Conservation (phyloP, 2,329 filamentous ascomycete species). For the Fusarium redolens region DNA sequence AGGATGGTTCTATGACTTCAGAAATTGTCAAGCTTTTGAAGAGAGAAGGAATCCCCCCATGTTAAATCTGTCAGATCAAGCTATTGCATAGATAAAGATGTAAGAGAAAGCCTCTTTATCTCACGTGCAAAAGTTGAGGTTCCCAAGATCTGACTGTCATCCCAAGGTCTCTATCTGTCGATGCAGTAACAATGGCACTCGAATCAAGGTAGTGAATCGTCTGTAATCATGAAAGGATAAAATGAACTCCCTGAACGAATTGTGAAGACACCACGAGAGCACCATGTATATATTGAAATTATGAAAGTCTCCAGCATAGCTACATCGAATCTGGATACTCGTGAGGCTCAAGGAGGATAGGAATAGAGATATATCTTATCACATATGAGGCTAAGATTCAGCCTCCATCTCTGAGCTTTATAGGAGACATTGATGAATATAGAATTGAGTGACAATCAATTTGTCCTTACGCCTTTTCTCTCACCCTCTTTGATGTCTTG, state of each 20-base stretch:
- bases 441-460: neutral
- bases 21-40: conserved; percentile 59
- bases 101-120: neutral
- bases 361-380: neutral
- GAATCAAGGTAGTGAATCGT: conserved; percentile 68
- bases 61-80: conserved; percentile 54
- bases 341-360: neutral
- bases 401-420: neutral
- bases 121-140: conserved; percentile 69
- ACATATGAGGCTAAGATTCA: neutral
- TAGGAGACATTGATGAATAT: neutral
- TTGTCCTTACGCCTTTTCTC: neutral
- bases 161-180: conserved; percentile 67
- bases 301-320: neutral
- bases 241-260: conserved; percentile 72
- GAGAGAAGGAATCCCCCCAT: conserved; percentile 64
- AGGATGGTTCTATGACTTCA: conserved; percentile 29
- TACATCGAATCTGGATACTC: neutral
- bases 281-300: conserved; percentile 45
- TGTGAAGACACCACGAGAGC: conserved; percentile 69
- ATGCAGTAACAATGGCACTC: conserved; percentile 72
- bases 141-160: conserved; percentile 78
- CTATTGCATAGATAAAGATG: neutral
- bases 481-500: neutral
- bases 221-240: conserved; percentile 70